Evolutionary conservation across 345 rosid genomes (phyloP).

Genomic region (Stellera chamaejasme): DNA sequence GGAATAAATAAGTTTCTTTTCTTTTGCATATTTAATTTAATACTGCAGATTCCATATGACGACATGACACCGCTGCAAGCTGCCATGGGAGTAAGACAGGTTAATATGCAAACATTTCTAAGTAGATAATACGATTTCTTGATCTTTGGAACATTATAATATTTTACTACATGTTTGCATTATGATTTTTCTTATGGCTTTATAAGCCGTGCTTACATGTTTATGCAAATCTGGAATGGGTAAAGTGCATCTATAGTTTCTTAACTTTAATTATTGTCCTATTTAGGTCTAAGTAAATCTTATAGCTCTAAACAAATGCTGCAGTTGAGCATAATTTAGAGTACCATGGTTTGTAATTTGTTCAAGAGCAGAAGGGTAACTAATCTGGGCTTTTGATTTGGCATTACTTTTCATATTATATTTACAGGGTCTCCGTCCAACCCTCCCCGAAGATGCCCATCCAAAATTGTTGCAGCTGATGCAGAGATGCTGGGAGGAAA

Average conservation of each 20-base stretch:
- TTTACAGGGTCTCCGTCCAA: constrained; percentile 62
- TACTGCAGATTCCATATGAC: constrained; percentile 53
- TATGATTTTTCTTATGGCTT: background rate
- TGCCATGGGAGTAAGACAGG: constrained; percentile 80
- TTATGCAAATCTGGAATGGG: too few species aligned
- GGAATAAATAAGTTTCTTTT: background rate
- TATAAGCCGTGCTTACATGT: too few species aligned
- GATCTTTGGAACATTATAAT: too few species aligned
- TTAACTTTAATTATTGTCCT: too few species aligned
- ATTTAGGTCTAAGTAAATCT: too few species aligned
- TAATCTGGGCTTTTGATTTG: background rate
- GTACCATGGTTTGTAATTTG: background rate
- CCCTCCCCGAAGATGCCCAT: constrained; percentile 41
- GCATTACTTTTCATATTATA: background rate
- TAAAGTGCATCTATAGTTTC: too few species aligned
- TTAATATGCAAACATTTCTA: constrained; percentile 8
- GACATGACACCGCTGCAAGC: constrained; percentile 69
- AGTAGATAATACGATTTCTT: background rate
- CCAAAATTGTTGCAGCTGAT: constrained; percentile 47
- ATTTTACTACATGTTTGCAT: background rate
- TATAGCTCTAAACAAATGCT: too few species aligned
- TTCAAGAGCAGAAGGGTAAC: background rate
- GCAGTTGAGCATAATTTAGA: too few species aligned
- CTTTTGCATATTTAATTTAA: constrained; percentile 5
- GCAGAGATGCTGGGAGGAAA: constrained; percentile 70